Percentiles rank a stretch among this genome's conserved stretches.
Conservation (phyloP, 768 basidiomycete genomes). For the Mycena vitilis region DNA sequence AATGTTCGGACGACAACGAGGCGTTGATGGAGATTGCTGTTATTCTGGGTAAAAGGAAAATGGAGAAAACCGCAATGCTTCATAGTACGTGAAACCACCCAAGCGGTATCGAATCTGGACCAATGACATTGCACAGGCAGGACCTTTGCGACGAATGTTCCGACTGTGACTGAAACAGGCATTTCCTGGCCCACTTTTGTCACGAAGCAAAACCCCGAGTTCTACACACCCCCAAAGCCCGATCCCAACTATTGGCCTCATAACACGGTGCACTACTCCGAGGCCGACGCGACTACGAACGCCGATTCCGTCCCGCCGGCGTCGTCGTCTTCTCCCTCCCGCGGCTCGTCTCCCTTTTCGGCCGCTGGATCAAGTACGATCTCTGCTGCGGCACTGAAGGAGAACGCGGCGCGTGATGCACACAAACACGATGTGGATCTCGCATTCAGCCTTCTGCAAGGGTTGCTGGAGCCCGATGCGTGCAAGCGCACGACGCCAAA, state of each 20-base stretch:
- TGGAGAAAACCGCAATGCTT: constrained; percentile 87
- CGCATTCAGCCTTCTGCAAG: constrained; percentile 82
- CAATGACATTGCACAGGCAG: constrained; percentile 67
- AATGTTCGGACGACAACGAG: constrained; percentile 93
- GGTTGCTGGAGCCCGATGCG: constrained; percentile 81
- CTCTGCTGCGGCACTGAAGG: constrained; percentile 16
- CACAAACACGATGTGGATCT: constrained; percentile 60
- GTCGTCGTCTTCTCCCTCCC: constrained; percentile 44
- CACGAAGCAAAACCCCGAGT: constrained; percentile 78
- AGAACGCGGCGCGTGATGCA: constrained; percentile 16
- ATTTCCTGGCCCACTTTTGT: constrained; percentile 82
- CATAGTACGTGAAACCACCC: constrained; percentile 77
- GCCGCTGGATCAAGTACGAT: constrained; percentile 36
- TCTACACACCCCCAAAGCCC: constrained; percentile 63
- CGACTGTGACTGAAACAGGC: constrained; percentile 75
- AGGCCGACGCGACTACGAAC: constrained; percentile 37
- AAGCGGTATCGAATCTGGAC: background rate
- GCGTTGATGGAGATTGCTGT: constrained; percentile 94
- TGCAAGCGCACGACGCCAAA: constrained; percentile 82
- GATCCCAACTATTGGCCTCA: constrained; percentile 70
- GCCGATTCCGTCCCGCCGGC: constrained; percentile 47
- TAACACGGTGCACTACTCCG: constrained; percentile 44
- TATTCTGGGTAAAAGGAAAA: constrained; percentile 83
- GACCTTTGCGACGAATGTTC: constrained; percentile 90
- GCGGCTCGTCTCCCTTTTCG: constrained; percentile 35